A percentile compares a stretch with the other conserved stretches of the same genome.
Evolutionary conservation across 2,329 filamentous ascomycete species (phyloP).

Genomic region (Remersonia thermophila): DNA sequence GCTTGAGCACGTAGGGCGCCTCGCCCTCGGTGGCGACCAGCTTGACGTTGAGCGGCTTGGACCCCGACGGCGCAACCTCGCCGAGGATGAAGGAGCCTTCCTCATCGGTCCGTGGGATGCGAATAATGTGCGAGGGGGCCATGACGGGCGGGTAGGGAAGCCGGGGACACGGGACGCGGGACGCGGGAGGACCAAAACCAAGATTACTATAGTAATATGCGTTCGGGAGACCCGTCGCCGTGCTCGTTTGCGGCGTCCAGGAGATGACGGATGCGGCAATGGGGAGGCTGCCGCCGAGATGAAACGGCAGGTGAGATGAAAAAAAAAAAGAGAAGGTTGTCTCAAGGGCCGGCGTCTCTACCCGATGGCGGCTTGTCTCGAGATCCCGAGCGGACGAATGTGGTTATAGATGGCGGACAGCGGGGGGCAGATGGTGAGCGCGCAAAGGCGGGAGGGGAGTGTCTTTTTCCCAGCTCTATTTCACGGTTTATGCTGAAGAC

Average conservation of each 20-base stretch:
- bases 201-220: too few species aligned
- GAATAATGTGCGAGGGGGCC: conserved; percentile 33
- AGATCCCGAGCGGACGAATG: too few species aligned
- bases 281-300: conserved; percentile 1
- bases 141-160: conserved; percentile 7
- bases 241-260: not conserved
- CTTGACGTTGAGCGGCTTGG: conserved; percentile 49
- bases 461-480: too few species aligned
- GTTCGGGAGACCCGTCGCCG: too few species aligned
- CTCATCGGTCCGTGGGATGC: conserved; percentile 43
- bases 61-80: conserved; percentile 38
- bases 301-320: conserved; percentile 10
- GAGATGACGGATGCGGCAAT: not conserved
- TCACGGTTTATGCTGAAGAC: too few species aligned
- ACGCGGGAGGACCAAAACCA: too few species aligned
- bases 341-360: conserved; percentile 1
- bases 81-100: conserved; percentile 46
- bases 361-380: too few species aligned
- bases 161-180: too few species aligned
- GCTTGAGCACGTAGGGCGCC: conserved; percentile 42
- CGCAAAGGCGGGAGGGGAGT: too few species aligned
- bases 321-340: conserved; percentile 5
- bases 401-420: too few species aligned
- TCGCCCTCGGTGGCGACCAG: conserved; percentile 57
- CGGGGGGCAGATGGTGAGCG: too few species aligned